Conservation (phyloP, 306 rosid genomes). For the Quercus suber region DNA sequence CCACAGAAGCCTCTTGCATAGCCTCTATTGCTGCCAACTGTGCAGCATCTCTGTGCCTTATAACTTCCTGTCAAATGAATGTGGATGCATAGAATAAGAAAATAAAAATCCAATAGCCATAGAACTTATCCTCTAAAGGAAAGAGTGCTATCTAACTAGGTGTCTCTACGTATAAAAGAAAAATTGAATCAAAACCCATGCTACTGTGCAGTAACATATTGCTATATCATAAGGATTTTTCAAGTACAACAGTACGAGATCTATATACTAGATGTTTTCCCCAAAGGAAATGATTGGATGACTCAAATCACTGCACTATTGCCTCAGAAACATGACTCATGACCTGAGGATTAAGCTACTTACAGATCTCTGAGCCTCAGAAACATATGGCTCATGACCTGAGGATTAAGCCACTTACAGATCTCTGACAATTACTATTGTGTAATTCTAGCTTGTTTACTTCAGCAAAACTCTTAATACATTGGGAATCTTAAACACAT, state of each 20-base stretch:
- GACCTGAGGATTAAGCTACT: too few relatives aligned
- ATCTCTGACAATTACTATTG: background rate
- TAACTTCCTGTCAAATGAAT: constrained; percentile 63
- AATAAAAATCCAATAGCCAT: constrained; percentile 2
- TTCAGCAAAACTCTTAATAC: constrained; percentile 9
- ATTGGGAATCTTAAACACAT: background rate
- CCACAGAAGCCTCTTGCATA: constrained; percentile 89
- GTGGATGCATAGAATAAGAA: constrained; percentile 14
- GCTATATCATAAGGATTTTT: background rate
- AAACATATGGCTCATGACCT: too few relatives aligned
- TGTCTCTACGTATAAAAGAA: background rate
- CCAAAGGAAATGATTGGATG: background rate
- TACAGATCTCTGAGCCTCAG: too few relatives aligned
- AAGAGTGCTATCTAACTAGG: background rate
- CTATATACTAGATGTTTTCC: background rate
- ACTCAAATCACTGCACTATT: background rate
- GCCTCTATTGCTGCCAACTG: constrained; percentile 91
- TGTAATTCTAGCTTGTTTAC: background rate
- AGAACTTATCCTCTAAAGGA: background rate
- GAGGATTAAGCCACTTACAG: background rate
- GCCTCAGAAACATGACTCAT: background rate
- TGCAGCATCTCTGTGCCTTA: constrained; percentile 92
- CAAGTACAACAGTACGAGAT: background rate
- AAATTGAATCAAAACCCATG: background rate
- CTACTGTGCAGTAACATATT: background rate